Evolutionary conservation across 176 grass and related monocot genomes (phyloP), one percentile per base, ranked within the genome.

Genomic region (Hordeum marinum): DNA sequence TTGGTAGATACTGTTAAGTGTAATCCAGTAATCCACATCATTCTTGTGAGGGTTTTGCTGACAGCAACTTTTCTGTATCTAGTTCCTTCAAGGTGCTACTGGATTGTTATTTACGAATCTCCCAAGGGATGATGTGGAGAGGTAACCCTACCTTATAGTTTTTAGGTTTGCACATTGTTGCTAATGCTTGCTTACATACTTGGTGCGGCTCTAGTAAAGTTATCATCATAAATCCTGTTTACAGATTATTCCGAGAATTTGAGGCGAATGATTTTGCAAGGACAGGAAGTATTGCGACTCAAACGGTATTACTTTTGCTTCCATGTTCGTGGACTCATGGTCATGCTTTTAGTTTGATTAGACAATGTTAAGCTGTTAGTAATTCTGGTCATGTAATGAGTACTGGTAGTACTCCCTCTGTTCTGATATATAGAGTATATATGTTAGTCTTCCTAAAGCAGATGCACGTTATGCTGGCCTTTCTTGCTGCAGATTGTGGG

Each of bases 231-330:
- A 75, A 59, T 83, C 8, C 0, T 60, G 27, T 63, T 18, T 90
- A 36, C 85, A 94, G 96, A 86, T 64, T 91, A 83, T 96, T 96
- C 80, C 52, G 43, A 60, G 91, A 90, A 63, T 99, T 96, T 13
- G 88, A 94, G 81, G 94, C 74, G 72, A 76, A 90, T 91, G 96
- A 99, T 82, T 96, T 89, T 92, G 90, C 94, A 39, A 96, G 94
- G 82, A 96, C 93, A 8, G 96, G 96, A 77, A 84, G 81, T 71
- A 80, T 43, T 50, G 89, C 91, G 0, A 90, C 94, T 55, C 76
- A 99, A 75, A 96, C 86, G 91, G 96, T 98, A 90, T 69, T 74
- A 52, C 14, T 60, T 77, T 73, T 35, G 21, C 3, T 26, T 81
- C 24, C 20, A 55, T 85, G 11, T 74, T 77, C 3, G 8, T 81